Evolutionary conservation across 2,329 filamentous ascomycete species (phyloP), one percentile per base, ranked within the genome.

Genomic region (Blastomyces gilchristii): DNA sequence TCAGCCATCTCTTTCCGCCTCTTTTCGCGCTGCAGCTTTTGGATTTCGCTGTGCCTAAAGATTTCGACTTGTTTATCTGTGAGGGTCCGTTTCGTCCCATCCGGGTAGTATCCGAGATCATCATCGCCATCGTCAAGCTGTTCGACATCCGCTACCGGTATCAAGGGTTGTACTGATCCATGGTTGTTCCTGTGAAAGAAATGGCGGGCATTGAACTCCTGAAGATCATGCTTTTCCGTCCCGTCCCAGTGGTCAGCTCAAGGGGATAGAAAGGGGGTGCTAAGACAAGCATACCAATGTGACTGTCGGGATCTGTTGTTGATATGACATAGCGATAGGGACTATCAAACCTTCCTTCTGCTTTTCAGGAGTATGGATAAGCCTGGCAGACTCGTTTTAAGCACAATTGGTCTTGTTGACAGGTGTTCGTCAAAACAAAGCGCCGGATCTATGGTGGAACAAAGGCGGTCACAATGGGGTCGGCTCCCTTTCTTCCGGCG

Each of bases 21-120:
- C 62, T 71, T 73, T 64, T 81, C 78, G 65, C 84, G 84, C 34
- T 89, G 78, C 49, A 96, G 78, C 14, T 84, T 77, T 71, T 94
- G 87, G 28, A 96, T 83, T 74, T 97, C 93, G 1, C 89, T 93
- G 72, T 95, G 90, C 65, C 92, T 83, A 73, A 97, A 97, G 65
- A 96, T 93, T 61, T 85, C 85, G 68, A 97, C 90, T 78, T 97
- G 90, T 69, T 91, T 89, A 71, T 97, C 90, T 11, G 92, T 97
- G 69, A 97, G 80, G 22, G 91, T 96, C 50, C 93, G 87, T 73
- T 94, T 94, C 65, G 86, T 85, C 2, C 93, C 92, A 71, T 97
- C 92, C 0, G 83, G 76, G 68, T 97, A 97, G 74, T 90, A 93
- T 22, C 91, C 93, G 18, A 97, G 79, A 0, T 78, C 85, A 70